These are phyloP conservation scores for Alnus glutinosa DNA, from an alignment of 306 rosid species.

Conservation along the genomic window DNA sequence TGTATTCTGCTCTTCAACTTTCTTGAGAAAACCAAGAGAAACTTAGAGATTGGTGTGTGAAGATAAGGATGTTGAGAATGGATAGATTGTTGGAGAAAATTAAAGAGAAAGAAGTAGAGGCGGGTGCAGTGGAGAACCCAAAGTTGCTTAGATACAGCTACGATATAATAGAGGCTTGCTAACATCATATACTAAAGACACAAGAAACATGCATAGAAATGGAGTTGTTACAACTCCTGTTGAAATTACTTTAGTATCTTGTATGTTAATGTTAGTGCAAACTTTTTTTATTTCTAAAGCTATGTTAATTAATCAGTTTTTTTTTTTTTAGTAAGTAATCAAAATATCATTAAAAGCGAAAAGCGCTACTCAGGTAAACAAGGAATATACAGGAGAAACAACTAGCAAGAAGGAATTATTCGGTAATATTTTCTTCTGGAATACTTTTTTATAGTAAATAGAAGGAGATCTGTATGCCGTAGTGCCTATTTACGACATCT, in stretches of 20 bases:
- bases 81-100: neutral
- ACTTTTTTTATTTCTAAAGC: neutral
- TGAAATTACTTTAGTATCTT: neutral
- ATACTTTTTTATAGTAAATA: neutral
- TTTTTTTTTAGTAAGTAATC: no score
- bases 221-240: neutral
- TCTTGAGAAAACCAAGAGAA: neutral
- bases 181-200: neutral
- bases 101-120: neutral
- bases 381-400: no score
- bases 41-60: neutral
- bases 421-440: neutral
- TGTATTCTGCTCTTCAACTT: neutral
- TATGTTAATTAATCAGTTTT: no score
- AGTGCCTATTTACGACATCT: neutral
- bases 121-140: neutral
- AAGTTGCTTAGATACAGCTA: neutral
- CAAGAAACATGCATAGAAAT: neutral
- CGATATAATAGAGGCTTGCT: neutral
- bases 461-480: neutral
- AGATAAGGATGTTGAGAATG: neutral
- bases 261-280: neutral
- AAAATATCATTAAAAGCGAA: no score
- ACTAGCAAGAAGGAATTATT: no score
- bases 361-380: no score